Evolutionary conservation across 352 stramenopile genomes (phyloP).

Genomic region (Peronospora belbahrii): DNA sequence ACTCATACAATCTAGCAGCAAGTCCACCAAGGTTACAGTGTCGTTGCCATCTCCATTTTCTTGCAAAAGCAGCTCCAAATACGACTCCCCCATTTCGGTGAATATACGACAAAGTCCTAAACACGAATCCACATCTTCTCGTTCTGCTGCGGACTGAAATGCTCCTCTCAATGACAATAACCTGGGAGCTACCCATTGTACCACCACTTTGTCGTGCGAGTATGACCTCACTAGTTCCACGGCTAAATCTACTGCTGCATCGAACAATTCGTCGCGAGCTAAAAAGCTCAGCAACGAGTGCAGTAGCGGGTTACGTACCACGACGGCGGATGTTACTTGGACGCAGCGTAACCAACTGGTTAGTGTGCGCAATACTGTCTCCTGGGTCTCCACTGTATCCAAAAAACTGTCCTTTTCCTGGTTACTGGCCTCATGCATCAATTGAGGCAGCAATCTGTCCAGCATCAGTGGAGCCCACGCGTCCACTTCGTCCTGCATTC

Average conservation of each 20-base stretch:
- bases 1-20: conserved; percentile 85
- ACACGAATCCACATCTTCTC: conserved; percentile 71
- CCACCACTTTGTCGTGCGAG: conserved; percentile 39
- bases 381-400: conserved; percentile 35
- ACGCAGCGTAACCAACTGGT: conserved; percentile 59
- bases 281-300: conserved; percentile 63
- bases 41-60: conserved; percentile 26
- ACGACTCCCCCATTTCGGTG: conserved; percentile 85
- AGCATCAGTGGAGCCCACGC: conserved; percentile 47
- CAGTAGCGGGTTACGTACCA: conserved; percentile 59
- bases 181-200: conserved; percentile 73
- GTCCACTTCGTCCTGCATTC: conserved; percentile 56
- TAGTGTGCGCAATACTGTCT: conserved; percentile 50
- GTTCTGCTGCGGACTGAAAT: conserved; percentile 41
- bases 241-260: conserved; percentile 72
- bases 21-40: conserved; percentile 62
- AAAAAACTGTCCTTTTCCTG: conserved; percentile 2
- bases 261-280: conserved; percentile 71
- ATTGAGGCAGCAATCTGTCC: conserved; percentile 56
- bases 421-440: conserved; percentile 55
- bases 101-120: conserved; percentile 83
- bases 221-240: conserved; percentile 73
- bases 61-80: conserved; percentile 68
- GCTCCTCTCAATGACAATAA: conserved; percentile 52
- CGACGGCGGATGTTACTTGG: conserved; percentile 28